Conservation (phyloP, 805 yeast species). For the Lachancea fermentati region DNA sequence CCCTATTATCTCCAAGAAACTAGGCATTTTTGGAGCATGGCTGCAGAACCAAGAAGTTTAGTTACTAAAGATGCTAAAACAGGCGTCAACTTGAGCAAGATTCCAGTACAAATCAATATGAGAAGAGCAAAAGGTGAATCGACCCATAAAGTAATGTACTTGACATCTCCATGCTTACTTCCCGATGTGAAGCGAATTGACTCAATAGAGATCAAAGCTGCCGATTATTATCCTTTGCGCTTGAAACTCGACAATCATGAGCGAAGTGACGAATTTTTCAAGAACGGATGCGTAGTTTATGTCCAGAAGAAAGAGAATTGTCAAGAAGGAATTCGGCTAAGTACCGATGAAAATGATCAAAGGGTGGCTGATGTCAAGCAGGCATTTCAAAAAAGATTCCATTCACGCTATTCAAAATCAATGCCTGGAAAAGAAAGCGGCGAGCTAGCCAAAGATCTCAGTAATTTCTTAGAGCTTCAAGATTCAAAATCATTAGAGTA, state of each 20-base stretch:
- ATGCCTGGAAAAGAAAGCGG: not conserved
- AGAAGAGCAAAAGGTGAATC: not conserved
- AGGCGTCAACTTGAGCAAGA: conserved; percentile 43
- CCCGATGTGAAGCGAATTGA: conserved; percentile 52
- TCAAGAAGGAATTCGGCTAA: conserved; percentile 1
- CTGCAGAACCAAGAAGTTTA: conserved; percentile 78
- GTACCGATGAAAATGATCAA: not conserved
- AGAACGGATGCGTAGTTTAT: conserved; percentile 25
- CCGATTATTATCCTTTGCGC: conserved; percentile 48
- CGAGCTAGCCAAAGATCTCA: not conserved
- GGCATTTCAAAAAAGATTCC: not conserved
- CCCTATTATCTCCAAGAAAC: conserved; percentile 71
- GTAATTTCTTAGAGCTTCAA: not conserved
- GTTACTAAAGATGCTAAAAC: conserved; percentile 65
- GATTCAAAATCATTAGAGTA: conserved; percentile 1
- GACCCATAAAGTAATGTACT: conserved; percentile 10
- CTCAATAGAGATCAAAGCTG: conserved; percentile 41
- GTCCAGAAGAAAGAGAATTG: conserved; percentile 13
- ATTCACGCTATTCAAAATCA: not conserved
- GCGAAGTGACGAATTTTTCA: conserved; percentile 21
- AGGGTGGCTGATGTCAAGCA: conserved; percentile 2
- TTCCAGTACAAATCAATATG: conserved; percentile 36
- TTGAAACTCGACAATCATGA: conserved; percentile 33
- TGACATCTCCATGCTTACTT: conserved; percentile 60
- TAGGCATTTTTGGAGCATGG: conserved; percentile 85